Conservation (phyloP, 306 rosid genomes). For the Glycine soja region DNA sequence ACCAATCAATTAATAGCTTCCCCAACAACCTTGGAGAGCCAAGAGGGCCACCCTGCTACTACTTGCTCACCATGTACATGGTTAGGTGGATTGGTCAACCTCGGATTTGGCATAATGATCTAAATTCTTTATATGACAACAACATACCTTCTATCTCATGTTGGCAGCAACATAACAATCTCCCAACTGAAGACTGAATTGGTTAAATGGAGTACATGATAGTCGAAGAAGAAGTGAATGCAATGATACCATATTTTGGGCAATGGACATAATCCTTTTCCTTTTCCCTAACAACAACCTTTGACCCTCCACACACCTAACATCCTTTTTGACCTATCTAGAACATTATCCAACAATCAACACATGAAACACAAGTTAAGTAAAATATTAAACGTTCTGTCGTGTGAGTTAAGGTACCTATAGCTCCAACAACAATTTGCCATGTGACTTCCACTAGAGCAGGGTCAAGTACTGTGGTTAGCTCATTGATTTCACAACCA, state of each 20-base stretch:
- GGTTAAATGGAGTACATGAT: background rate
- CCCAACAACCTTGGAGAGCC: no score
- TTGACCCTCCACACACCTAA: slow-evolving; percentile 83
- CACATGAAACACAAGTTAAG: background rate
- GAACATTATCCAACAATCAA: slow-evolving; percentile 12
- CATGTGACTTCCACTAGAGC: slow-evolving; percentile 55
- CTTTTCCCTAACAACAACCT: slow-evolving; percentile 59
- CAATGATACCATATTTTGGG: slow-evolving; percentile 79
- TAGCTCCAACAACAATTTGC: slow-evolving; percentile 59
- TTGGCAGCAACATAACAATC: no score
- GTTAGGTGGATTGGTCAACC: no score
- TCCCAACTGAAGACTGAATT: background rate
- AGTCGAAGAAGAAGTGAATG: background rate
- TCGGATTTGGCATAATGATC: no score
- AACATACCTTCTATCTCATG: no score
- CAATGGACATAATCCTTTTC: slow-evolving; percentile 70
- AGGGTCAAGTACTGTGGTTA: slow-evolving; percentile 45
- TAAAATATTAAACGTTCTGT: background rate
- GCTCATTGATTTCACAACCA: slow-evolving; percentile 40
- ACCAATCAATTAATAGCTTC: no score
- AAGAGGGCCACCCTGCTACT: no score
- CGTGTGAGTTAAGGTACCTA: slow-evolving; percentile 30
- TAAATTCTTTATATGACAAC: no score
- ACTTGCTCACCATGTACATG: no score
- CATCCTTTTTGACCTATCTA: slow-evolving; percentile 81